These are phyloP conservation scores for Xylaria telfairii DNA, from an alignment of 495 filamentous ascomycete genomes.

Conservation along the genomic window DNA sequence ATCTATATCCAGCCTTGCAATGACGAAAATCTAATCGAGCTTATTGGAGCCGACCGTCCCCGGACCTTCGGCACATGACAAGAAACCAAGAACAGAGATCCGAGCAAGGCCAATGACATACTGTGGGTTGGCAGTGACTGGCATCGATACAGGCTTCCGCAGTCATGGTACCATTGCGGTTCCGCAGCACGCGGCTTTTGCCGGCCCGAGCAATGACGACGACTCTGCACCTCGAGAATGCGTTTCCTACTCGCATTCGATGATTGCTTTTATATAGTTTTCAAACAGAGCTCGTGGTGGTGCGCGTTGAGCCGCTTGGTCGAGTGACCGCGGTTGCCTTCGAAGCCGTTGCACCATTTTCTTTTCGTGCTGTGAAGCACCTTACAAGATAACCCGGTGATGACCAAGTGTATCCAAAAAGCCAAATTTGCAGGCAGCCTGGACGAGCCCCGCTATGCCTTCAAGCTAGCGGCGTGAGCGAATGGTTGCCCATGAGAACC, in stretches of 20 bases:
- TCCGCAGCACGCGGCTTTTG: constrained; percentile 14
- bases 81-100: constrained; percentile 51
- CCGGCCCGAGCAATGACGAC: constrained; percentile 40
- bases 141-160: constrained; percentile 30
- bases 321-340: constrained; percentile 22
- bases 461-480: constrained; percentile 22
- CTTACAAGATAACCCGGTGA: constrained; percentile 55
- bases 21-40: constrained; percentile 34
- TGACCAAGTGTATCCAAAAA: constrained; percentile 65
- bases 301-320: constrained; percentile 20
- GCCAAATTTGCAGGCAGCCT: constrained; percentile 68
- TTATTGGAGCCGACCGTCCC: constrained; percentile 31
- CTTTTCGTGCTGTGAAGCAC: constrained; percentile 27
- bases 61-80: constrained; percentile 37
- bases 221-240: constrained; percentile 31
- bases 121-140: constrained; percentile 32
- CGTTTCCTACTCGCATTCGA: constrained; percentile 30
- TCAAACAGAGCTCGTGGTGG: constrained; percentile 59
- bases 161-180: constrained; percentile 16
- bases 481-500: constrained; percentile 63
- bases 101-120: constrained; percentile 41
- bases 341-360: constrained; percentile 29
- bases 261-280: constrained; percentile 60
- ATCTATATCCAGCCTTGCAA: constrained; percentile 25
- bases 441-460: constrained; percentile 30